Conservation (phyloP, 176 grass and related monocot species). For the Canna indica region DNA sequence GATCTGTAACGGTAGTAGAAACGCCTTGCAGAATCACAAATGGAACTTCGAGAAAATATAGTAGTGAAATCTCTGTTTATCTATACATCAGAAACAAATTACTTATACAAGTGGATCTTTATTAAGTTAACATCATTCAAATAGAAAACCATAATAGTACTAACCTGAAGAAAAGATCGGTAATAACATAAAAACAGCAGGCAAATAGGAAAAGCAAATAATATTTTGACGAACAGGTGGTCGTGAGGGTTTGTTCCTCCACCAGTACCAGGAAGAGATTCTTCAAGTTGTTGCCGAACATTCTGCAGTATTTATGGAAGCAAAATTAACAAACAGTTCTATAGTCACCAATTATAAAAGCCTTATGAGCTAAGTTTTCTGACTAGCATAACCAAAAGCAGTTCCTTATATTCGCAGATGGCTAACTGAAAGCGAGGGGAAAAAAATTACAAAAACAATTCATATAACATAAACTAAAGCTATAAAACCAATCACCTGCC, state of each 20-base stretch:
- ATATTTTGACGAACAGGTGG: slow-evolving; percentile 44
- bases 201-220: slow-evolving; percentile 63
- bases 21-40: slow-evolving; percentile 39
- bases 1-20: slow-evolving; percentile 55
- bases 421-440: not conserved
- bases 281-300: slow-evolving; percentile 66
- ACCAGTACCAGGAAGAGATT: slow-evolving; percentile 70
- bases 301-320: slow-evolving; percentile 28
- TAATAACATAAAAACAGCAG: slow-evolving; percentile 69
- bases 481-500: slow-evolving; percentile 54
- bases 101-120: not conserved
- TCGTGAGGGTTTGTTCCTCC: slow-evolving; percentile 63
- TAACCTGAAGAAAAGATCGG: slow-evolving; percentile 62
- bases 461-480: not conserved
- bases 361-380: not conserved
- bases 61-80: slow-evolving; percentile 42
- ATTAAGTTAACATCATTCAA: slow-evolving; percentile 4
- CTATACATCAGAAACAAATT: slow-evolving; percentile 37
- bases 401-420: not conserved
- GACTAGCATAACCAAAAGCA: not conserved
- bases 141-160: slow-evolving; percentile 10
- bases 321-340: slow-evolving; percentile 17
- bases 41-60: slow-evolving; percentile 19
- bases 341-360: not conserved
- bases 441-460: not conserved